Evolutionary conservation across 225 moss, liverwort and hornwort species (phyloP).

Genomic region (Physcomitrium patens): DNA sequence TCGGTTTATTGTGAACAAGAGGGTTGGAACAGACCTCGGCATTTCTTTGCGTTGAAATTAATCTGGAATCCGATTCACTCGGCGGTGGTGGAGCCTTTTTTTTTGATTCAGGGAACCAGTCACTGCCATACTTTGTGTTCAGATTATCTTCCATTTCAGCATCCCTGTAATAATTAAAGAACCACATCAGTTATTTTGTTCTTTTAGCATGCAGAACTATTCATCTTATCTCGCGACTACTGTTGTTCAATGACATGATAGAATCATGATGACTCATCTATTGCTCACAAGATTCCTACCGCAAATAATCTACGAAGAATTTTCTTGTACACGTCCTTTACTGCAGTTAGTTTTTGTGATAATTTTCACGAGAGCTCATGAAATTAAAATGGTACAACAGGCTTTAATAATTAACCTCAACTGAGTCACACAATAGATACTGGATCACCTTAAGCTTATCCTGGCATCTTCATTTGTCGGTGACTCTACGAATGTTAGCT

Average conservation of each 20-base stretch:
- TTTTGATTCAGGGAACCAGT: constrained; percentile 31
- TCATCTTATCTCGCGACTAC: constrained; percentile 1
- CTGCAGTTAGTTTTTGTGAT: neutral
- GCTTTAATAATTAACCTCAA: neutral
- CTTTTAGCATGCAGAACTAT: neutral
- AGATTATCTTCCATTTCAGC: constrained; percentile 33
- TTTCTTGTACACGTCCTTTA: neutral
- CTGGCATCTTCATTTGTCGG: constrained; percentile 26
- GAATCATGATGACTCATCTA: constrained; percentile 6
- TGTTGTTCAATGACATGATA: constrained; percentile 8
- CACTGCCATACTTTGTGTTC: constrained; percentile 41
- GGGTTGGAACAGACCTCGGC: constrained; percentile 24
- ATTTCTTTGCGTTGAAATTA: constrained; percentile 19
- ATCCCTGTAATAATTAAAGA: constrained; percentile 32
- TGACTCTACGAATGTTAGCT: constrained; percentile 37
- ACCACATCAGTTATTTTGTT: neutral
- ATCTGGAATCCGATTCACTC: constrained; percentile 12
- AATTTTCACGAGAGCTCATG: neutral
- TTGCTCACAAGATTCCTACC: constrained; percentile 7
- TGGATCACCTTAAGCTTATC: constrained; percentile 33
- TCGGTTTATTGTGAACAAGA: constrained; percentile 12
- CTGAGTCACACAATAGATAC: constrained; percentile 4
- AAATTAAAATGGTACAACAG: constrained; percentile 10
- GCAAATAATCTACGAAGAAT: neutral
- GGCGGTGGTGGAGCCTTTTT: constrained; percentile 28